A percentile compares a stretch with the other conserved stretches of the same genome.
Evolutionary conservation across 331 rosid species (phyloP).

Genomic region (Erythrophleum ivorense): DNA sequence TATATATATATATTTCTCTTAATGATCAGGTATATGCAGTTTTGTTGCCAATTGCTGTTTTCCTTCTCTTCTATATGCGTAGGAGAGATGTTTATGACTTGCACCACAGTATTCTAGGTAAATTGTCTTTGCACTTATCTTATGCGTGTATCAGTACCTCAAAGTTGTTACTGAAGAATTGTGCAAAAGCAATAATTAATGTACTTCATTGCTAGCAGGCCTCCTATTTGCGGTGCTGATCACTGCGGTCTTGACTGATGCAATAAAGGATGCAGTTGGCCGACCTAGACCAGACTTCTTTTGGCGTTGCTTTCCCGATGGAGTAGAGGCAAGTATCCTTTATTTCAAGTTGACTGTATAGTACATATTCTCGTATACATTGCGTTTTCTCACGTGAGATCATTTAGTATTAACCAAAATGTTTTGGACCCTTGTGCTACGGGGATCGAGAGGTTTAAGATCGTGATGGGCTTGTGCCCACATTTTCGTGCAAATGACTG

Average conservation of each 20-base stretch:
- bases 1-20: conserved; percentile 21
- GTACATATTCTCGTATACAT: neutral
- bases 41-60: conserved; percentile 70
- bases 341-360: neutral
- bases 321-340: conserved; percentile 48
- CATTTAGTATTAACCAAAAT: conserved; percentile 2
- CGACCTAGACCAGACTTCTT: conserved; percentile 94
- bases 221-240: conserved; percentile 69
- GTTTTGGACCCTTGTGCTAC: neutral
- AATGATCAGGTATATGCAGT: conserved; percentile 68
- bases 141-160: neutral
- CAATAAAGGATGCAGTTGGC: conserved; percentile 81
- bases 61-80: conserved; percentile 60
- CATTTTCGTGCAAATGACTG: neutral
- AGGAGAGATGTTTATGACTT: conserved; percentile 85
- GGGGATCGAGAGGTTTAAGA: neutral
- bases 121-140: conserved; percentile 14
- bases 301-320: conserved; percentile 96
- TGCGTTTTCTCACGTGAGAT: neutral
- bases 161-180: conserved; percentile 19
- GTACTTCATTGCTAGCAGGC: conserved; percentile 55
- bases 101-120: conserved; percentile 82
- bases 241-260: conserved; percentile 81
- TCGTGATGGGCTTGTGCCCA: neutral
- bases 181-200: conserved; percentile 7